Conservation (phyloP, 345 rosid species). For the Euphorbia tirucalli region DNA sequence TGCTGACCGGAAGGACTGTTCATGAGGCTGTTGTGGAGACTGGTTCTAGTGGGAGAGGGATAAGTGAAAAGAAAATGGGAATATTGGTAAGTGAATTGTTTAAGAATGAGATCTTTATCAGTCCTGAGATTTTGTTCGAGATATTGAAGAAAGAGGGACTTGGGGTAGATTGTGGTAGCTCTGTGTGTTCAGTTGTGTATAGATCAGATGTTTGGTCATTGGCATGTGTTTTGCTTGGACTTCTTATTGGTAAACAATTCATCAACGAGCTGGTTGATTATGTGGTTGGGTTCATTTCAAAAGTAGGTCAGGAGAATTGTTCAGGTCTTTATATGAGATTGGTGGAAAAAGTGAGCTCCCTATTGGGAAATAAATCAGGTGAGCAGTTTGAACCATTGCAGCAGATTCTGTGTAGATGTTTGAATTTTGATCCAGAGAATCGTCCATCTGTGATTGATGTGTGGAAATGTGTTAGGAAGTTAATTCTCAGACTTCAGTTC, state of each 20-base stretch:
- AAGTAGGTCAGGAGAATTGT: constrained; percentile 29
- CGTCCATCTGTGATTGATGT: constrained; percentile 58
- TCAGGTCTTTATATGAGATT: constrained; percentile 33
- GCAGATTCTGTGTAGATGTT: constrained; percentile 48
- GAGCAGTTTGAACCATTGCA: constrained; percentile 37
- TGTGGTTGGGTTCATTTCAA: constrained; percentile 23
- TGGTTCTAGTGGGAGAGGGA: constrained; percentile 29
- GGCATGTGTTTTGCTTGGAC: constrained; percentile 54
- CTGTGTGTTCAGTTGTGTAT: no score
- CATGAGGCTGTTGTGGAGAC: constrained; percentile 19
- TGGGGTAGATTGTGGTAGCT: constrained; percentile 19
- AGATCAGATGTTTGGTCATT: constrained; percentile 75
- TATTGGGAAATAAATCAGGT: constrained; percentile 35
- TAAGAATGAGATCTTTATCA: constrained; percentile 40
- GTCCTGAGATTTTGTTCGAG: constrained; percentile 64
- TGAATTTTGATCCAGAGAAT: constrained; percentile 49
- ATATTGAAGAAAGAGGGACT: constrained; percentile 40
- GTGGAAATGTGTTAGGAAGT: constrained; percentile 63
- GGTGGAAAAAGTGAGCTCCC: constrained; percentile 38
- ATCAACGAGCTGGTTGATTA: constrained; percentile 35
- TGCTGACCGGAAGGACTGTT: constrained; percentile 44
- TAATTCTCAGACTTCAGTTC: constrained; percentile 40
- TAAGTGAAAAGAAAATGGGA: constrained; percentile 32
- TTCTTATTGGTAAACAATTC: constrained; percentile 52
- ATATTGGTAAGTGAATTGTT: constrained; percentile 32